Conservation (phyloP, 305 asterid genomes). For the Rubia occidens region DNA sequence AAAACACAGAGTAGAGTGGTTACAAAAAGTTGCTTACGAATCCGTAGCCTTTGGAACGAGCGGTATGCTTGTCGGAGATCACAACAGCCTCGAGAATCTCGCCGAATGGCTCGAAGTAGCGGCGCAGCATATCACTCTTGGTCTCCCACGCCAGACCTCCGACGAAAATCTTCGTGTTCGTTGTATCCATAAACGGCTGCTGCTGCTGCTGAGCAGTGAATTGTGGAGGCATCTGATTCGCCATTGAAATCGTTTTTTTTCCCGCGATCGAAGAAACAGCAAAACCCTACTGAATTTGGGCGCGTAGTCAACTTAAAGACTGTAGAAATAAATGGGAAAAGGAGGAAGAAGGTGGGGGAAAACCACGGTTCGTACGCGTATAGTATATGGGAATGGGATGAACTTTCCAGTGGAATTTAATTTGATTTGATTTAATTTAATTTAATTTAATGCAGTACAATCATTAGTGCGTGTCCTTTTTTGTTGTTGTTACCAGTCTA, state of each 20-base stretch:
- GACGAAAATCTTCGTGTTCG: constrained; percentile 30
- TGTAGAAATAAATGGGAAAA: constrained; percentile 5
- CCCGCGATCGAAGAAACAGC: neutral
- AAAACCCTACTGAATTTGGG: constrained; percentile 11
- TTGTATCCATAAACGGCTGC: constrained; percentile 21
- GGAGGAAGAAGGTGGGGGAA: constrained; percentile 9
- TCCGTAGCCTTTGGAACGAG: constrained; percentile 38
- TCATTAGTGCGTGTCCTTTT: constrained; percentile 4
- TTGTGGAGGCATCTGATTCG: constrained; percentile 17
- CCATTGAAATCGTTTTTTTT: constrained; percentile 10
- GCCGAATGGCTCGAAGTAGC: constrained; percentile 34
- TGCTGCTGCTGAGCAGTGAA: constrained; percentile 14
- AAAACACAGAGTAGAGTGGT: neutral
- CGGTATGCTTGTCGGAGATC: constrained; percentile 31
- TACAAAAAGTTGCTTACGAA: constrained; percentile 24
- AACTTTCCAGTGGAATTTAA: constrained; percentile 5
- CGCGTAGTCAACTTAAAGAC: constrained; percentile 8
- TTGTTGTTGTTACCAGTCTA: neutral
- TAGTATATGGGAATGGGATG: neutral
- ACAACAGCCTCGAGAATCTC: constrained; percentile 40
- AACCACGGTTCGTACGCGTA: constrained; percentile 15
- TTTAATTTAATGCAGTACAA: neutral
- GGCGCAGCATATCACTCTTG: constrained; percentile 26
- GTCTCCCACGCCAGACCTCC: constrained; percentile 44
- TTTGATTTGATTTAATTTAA: neutral